Base-by-base conservation (phyloP, 805 yeast species). In the Scheffersomyces ergatensis region DNA sequence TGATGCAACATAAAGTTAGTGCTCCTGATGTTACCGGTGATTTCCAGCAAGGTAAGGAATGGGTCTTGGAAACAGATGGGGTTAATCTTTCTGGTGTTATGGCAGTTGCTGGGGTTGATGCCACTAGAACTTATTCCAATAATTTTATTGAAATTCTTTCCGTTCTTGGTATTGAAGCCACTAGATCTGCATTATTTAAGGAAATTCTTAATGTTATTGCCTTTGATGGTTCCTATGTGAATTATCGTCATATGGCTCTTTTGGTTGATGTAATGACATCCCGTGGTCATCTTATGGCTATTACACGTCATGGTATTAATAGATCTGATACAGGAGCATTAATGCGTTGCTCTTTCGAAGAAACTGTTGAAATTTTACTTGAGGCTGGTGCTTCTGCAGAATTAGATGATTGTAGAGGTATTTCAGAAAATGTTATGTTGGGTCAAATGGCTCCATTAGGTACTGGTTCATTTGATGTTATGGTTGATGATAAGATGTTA, bases 51-150 rank as follows among this genome's bases (percentile, higher is more conserved):
- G 84, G 84, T 48, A 90, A 88, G 60, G 98, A 93, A 63, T 93
- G 98, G 97, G 97, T 92, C 29, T 77, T 93, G 63, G 99, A 93
- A 78, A 92, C 99, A 2, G 99, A 93, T 71, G 99, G 99, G 75
- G 92, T 88, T 42, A 95, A 92, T 58, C 76, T 93, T 52, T 84
- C 97, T 2, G 97, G 89, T 55, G 99, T 93, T 37, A 88, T 93
- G 83, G 76, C 89, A 27, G 93, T 89, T 46, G 90, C 89, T 14
- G 99, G 99, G 59, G 97, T 93, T 36, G 98, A 93, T 63, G 75
- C 95, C 4, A 62, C 83, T 13, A 78, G 97, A 60, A 87, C 95
- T 3, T 93, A 92, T 70, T 90, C 98, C 33, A 93, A 93, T 70
- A 92, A 97, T 45, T 93, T 93, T 65, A 95, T 93, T 54, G 99